phyloP scores from a whole-genome alignment of 306 rosid genomes.

The Pterocarpus macrocarpus region DNA sequence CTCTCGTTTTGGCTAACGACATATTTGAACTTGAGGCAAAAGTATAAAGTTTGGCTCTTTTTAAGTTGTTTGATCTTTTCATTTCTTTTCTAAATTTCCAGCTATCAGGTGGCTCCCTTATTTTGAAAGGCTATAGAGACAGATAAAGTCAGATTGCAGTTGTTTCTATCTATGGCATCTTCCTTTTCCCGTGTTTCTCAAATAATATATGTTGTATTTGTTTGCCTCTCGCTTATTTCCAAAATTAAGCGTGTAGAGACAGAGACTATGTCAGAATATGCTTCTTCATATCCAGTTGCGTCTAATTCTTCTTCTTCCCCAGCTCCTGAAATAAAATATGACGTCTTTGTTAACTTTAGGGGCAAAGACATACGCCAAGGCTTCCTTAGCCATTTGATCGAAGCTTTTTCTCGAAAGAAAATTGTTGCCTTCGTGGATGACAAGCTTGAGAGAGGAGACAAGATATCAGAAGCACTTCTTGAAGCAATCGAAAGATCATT shows the following conservation, averaged over 20 bases:
- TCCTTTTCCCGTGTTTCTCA: background rate
- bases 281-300: too few species aligned
- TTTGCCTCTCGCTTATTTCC: background rate
- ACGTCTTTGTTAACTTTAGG: slow-evolving; percentile 30
- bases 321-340: background rate
- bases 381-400: background rate
- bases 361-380: background rate
- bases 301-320: too few species aligned
- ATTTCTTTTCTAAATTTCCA: background rate
- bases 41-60: too few species aligned
- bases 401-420: background rate
- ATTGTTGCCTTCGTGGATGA: background rate
- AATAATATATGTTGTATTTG: slow-evolving; percentile 3
- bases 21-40: too few species aligned
- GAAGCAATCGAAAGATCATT: background rate
- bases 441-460: too few species aligned
- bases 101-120: background rate
- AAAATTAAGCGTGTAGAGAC: too few species aligned
- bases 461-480: background rate
- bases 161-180: background rate
- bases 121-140: background rate
- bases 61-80: too few species aligned
- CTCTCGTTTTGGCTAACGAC: too few species aligned
- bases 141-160: background rate
- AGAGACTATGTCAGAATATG: too few species aligned